Evolutionary conservation across 2,329 filamentous ascomycete genomes (phyloP).

Genomic region (Fusarium sp.): DNA sequence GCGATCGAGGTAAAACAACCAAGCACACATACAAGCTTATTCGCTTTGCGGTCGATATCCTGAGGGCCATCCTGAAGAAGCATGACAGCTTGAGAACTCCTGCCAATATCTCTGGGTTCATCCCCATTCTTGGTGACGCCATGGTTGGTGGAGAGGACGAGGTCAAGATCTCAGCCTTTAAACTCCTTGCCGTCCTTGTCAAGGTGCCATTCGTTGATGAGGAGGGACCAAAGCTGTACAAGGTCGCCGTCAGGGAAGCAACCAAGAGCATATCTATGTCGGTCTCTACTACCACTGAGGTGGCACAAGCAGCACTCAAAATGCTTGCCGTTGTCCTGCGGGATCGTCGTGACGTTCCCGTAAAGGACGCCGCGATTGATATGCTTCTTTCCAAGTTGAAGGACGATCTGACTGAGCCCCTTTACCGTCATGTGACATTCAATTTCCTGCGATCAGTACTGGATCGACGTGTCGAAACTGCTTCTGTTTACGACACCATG

Average conservation of each 20-base stretch:
- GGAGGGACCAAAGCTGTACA: conserved; percentile 70
- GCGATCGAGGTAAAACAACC: conserved; percentile 76
- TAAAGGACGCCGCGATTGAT: conserved; percentile 86
- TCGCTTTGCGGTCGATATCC: conserved; percentile 86
- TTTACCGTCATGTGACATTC: conserved; percentile 92
- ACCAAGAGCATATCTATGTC: conserved; percentile 82
- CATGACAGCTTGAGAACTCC: conserved; percentile 83
- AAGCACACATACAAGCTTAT: conserved; percentile 89
- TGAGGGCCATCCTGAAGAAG: conserved; percentile 87
- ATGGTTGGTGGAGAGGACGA: conserved; percentile 89
- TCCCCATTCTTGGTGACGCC: conserved; percentile 89
- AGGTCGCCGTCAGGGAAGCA: conserved; percentile 86
- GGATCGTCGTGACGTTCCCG: conserved; percentile 77
- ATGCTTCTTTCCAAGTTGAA: conserved; percentile 84
- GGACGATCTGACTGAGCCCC: conserved; percentile 90
- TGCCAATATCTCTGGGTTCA: conserved; percentile 82
- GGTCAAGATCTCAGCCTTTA: conserved; percentile 87
- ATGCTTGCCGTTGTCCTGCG: conserved; percentile 86
- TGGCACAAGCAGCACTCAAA: conserved; percentile 89
- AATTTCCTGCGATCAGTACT: conserved; percentile 92
- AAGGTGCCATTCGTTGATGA: conserved; percentile 84
- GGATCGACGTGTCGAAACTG: conserved; percentile 84
- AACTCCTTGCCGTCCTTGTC: conserved; percentile 85
- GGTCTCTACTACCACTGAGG: conserved; percentile 81
- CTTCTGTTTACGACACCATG: conserved; percentile 88